phyloP scores from a whole-genome alignment of 192 early-diverging fungal genomes.

The Backusella parvicylindrica region DNA sequence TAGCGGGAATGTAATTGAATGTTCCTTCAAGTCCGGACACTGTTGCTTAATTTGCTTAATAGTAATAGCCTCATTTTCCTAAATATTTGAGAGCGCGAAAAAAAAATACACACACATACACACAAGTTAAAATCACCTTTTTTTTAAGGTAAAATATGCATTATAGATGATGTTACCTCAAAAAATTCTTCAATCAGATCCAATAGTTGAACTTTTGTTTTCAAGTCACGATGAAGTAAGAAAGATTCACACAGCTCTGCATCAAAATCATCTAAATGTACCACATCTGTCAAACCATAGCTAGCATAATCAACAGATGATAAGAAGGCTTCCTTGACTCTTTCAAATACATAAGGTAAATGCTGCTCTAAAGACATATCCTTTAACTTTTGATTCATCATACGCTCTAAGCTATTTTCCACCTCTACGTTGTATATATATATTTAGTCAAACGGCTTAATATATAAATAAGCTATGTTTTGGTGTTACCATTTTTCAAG shows the following conservation, averaged over 20 bases:
- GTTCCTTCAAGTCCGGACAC: not conserved
- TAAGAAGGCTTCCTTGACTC: slow-evolving; percentile 46
- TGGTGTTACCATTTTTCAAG: slow-evolving; percentile 42
- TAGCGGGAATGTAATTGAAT: slow-evolving; percentile 37
- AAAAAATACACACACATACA: slow-evolving; percentile 5
- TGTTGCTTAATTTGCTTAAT: slow-evolving; percentile 37
- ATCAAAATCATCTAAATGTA: slow-evolving; percentile 56
- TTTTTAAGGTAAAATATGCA: not conserved
- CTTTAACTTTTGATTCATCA: slow-evolving; percentile 36
- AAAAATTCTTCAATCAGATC: slow-evolving; percentile 52
- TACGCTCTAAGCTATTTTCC: slow-evolving; percentile 41
- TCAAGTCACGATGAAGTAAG: slow-evolving; percentile 46
- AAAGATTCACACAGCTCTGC: slow-evolving; percentile 40
- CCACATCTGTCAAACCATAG: slow-evolving; percentile 57
- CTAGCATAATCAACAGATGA: slow-evolving; percentile 50
- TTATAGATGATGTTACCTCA: slow-evolving; percentile 33
- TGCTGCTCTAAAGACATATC: slow-evolving; percentile 49
- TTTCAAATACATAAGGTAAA: slow-evolving; percentile 37
- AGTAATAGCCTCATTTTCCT: slow-evolving; percentile 42
- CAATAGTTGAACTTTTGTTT: slow-evolving; percentile 46
- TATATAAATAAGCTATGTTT: not conserved
- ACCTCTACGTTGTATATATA: slow-evolving; percentile 37
- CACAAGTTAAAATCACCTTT: not conserved
- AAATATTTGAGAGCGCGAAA: not conserved
- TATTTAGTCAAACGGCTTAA: not conserved